Evolutionary conservation across 441 rosid genomes (phyloP), one percentile per base, ranked within the genome.

Genomic region (Metrosideros polymorpha): DNA sequence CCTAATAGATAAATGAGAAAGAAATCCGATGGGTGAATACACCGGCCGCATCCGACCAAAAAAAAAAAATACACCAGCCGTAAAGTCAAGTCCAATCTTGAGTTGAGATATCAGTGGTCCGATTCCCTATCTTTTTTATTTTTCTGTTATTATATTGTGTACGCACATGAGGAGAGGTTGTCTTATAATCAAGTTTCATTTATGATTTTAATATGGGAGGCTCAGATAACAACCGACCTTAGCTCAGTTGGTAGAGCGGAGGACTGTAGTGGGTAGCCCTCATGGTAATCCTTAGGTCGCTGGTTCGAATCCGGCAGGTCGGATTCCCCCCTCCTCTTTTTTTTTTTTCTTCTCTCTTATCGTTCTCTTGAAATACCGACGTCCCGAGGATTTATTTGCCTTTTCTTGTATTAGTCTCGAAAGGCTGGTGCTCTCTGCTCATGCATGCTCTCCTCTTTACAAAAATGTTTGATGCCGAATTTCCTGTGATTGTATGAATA

Each of bases 161-260:
- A 30, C 4, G 76, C 3, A 30, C 24, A 9, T 3, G 39, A 9
- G 39, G 4, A 27, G 25, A 63, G 25, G 43, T 9, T 4, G 1
- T 24, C 5, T n/a, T n/a, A n/a, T n/a, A n/a, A n/a, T n/a, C n/a
- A 50, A 50, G 52, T 50, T 50, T 50, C 52, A 50, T n/a, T n/a
- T n/a, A n/a, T n/a, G n/a, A n/a, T n/a, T n/a, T 7, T 53, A 7
- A 18, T 2, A 4, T 22, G 5, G n/a, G n/a, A 1, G 0, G 0
- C 4, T 9, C 1, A 0, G 0, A 1, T 7, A 3, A 6, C 47
- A 84, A n/a, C 95, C 91, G 92, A 93, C 95, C 98, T 95, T 95
- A 91, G 93, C 93, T 94, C 93, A 93, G 94, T 92, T 93, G 93
- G 93, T 71, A 94, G 93, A 93, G 93, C 92, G 91, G 98, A 94